Conservation (phyloP, 148 eudicot species). For the Silene conica region DNA sequence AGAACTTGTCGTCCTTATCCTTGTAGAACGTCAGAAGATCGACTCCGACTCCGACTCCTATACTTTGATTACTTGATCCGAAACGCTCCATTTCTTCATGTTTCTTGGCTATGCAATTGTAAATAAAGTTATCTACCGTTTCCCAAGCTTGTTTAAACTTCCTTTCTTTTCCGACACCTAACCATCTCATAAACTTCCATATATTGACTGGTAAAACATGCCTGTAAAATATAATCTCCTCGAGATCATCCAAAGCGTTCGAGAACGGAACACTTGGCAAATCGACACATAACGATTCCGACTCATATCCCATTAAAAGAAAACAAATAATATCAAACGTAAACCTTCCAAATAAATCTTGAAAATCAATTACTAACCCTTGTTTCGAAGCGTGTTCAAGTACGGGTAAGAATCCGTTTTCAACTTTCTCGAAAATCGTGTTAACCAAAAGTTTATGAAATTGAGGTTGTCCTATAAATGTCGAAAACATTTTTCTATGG, state of each 20-base stretch:
- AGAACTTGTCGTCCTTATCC: slow-evolving; percentile 21
- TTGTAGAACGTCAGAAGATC: slow-evolving; percentile 41
- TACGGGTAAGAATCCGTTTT: slow-evolving; percentile 34
- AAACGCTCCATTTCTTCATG: not conserved
- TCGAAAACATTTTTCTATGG: slow-evolving; percentile 36
- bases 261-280: slow-evolving; percentile 36
- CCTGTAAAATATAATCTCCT: slow-evolving; percentile 35
- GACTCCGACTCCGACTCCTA: slow-evolving; percentile 14
- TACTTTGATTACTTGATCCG: not conserved
- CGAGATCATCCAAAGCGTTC: slow-evolving; percentile 50
- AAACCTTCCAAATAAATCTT: slow-evolving; percentile 54
- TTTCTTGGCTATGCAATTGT: slow-evolving; percentile 26
- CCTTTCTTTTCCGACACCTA: slow-evolving; percentile 41
- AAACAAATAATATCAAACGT: slow-evolving; percentile 50
- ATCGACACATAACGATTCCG: slow-evolving; percentile 33
- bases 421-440: slow-evolving; percentile 32
- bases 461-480: slow-evolving; percentile 25
- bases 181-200: slow-evolving; percentile 56
- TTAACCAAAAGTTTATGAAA: slow-evolving; percentile 35
- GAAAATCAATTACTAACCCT: slow-evolving; percentile 41
- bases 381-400: slow-evolving; percentile 30
- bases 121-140: slow-evolving; percentile 36
- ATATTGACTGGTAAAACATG: slow-evolving; percentile 38
- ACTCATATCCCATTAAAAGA: slow-evolving; percentile 44
- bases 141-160: slow-evolving; percentile 33